Conservation (phyloP, 768 basidiomycete genomes). For the Pulveroboletus sp. region DNA sequence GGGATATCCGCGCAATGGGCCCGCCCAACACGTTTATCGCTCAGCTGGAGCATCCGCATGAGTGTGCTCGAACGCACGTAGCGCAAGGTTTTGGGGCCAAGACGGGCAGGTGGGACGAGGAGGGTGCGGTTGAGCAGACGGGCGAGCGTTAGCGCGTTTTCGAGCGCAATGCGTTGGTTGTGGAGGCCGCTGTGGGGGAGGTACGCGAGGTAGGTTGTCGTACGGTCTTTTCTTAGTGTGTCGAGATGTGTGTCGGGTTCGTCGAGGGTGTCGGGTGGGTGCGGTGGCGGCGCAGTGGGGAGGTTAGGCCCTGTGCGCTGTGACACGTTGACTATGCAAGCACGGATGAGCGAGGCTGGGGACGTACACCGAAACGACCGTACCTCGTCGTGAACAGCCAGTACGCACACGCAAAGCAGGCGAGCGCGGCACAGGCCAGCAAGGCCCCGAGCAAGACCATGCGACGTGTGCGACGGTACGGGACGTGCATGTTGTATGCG, state of each 20-base stretch:
- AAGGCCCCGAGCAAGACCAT: constrained; percentile 45
- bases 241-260: too few species aligned
- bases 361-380: constrained; percentile 26
- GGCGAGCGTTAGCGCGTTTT: constrained; percentile 81
- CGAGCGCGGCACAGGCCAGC: constrained; percentile 46
- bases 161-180: constrained; percentile 83
- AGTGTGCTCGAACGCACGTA: constrained; percentile 57
- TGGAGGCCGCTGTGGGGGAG: constrained; percentile 84
- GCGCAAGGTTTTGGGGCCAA: constrained; percentile 58
- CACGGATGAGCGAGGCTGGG: constrained; percentile 18
- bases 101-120: constrained; percentile 69
- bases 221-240: too few species aligned
- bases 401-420: constrained; percentile 59
- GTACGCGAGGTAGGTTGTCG: constrained; percentile 61
- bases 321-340: constrained; percentile 16
- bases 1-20: constrained; percentile 47
- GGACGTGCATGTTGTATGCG: constrained; percentile 8
- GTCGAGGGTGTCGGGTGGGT: constrained; percentile 3
- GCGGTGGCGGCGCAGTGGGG: neutral
- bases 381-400: constrained; percentile 67
- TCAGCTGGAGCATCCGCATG: constrained; percentile 41
- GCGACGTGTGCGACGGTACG: constrained; percentile 29
- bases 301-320: constrained; percentile 12
- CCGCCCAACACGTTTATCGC: constrained; percentile 47
- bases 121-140: constrained; percentile 71